Conservation (phyloP, 176 grass and related monocot genomes). For the Phoenix roebelenii region DNA sequence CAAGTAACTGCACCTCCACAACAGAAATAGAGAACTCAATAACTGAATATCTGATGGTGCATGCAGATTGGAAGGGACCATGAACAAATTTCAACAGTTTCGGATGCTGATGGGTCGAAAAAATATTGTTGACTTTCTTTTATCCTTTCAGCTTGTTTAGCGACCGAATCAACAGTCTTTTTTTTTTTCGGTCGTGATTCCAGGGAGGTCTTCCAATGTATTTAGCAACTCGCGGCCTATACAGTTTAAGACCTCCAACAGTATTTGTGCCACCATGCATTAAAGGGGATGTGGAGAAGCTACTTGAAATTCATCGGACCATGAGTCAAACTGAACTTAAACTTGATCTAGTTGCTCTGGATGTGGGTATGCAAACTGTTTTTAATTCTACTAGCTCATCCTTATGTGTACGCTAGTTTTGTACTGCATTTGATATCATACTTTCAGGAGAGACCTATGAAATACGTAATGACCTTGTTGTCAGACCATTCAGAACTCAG, state of each 20-base stretch:
- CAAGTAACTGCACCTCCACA: too few species aligned
- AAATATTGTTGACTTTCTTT: too few species aligned
- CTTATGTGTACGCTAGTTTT: constrained; percentile 13
- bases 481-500: constrained; percentile 78
- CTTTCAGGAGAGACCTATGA: constrained; percentile 87
- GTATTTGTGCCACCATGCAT: constrained; percentile 94
- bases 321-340: constrained; percentile 78
- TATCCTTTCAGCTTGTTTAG: too few species aligned
- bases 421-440: constrained; percentile 15
- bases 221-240: constrained; percentile 68
- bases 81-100: too few species aligned
- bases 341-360: constrained; percentile 75
- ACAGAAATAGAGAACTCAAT: too few species aligned
- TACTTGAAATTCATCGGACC: constrained; percentile 66
- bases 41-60: too few species aligned
- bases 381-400: constrained; percentile 2
- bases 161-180: too few species aligned
- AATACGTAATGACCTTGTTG: constrained; percentile 94
- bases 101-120: too few species aligned
- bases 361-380: constrained; percentile 53
- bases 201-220: constrained; percentile 94
- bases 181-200: constrained; percentile 11
- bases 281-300: constrained; percentile 65
- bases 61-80: too few species aligned
- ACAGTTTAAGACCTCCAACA: constrained; percentile 78